Conservation (phyloP, 352 stramenopile species). For the Ochromonadaceae sp. region DNA sequence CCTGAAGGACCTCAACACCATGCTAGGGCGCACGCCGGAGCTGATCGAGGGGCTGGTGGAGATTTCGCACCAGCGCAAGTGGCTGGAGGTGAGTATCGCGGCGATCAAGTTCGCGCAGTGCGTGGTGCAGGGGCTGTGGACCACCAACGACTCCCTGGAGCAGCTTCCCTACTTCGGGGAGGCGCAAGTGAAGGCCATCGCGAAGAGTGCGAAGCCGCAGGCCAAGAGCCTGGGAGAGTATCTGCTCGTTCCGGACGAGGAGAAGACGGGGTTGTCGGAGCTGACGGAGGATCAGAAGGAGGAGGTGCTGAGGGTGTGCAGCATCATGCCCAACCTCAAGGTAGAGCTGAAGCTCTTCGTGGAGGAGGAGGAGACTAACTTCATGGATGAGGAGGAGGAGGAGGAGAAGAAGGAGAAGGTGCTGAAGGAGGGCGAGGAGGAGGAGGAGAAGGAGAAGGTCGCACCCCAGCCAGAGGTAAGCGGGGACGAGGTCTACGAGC, state of each 20-base stretch:
- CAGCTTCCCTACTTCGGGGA: conserved; percentile 56
- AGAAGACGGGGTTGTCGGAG: conserved; percentile 76
- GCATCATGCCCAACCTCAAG: conserved; percentile 84
- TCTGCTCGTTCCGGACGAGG: conserved; percentile 61
- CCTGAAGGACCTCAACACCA: conserved; percentile 70
- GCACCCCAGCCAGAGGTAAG: conserved; percentile 46
- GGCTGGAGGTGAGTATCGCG: conserved; percentile 79
- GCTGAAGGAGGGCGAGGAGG: neutral
- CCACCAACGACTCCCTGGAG: conserved; percentile 36
- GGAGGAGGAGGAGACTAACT: conserved; percentile 68
- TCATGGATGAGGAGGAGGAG: conserved; percentile 41
- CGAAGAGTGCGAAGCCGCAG: conserved; percentile 64
- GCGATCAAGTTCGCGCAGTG: conserved; percentile 94
- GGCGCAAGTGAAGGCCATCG: conserved; percentile 70
- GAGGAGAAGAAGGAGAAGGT: neutral
- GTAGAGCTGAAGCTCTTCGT: conserved; percentile 70
- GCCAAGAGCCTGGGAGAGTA: conserved; percentile 82
- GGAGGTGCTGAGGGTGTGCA: conserved; percentile 76
- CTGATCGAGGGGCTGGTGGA: conserved; percentile 97
- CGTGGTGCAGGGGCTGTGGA: conserved; percentile 85
- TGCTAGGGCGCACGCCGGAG: conserved; percentile 82
- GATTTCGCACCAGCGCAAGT: conserved; percentile 85
- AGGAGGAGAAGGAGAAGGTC: neutral
- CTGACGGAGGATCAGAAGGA: conserved; percentile 71
- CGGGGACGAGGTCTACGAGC: conserved; percentile 82